phyloP scores from a whole-genome alignment of 1,139 yeast genomes.

The Pichia sp. region DNA sequence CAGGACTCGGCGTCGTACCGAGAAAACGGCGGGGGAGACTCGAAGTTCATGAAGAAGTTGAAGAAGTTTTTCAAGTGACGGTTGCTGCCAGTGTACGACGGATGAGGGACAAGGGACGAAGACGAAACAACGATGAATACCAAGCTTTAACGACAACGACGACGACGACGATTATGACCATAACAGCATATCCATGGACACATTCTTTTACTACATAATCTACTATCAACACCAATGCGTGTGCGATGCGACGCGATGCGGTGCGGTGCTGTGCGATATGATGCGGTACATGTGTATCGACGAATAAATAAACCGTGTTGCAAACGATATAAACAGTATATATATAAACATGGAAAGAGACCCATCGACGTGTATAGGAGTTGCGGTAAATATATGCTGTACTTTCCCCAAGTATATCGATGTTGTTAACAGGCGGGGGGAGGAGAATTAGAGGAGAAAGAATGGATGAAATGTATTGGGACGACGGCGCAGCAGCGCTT shows the following conservation, averaged over 20 bases:
- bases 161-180: not conserved
- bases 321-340: not conserved
- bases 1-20: not conserved
- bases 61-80: conserved; percentile 22
- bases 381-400: not conserved
- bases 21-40: not conserved
- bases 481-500: too few relatives aligned
- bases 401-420: not conserved
- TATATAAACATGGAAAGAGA: not conserved
- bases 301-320: conserved; percentile 4
- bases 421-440: not conserved
- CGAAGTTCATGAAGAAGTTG: conserved; percentile 21
- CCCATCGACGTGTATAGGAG: not conserved
- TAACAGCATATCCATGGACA: not conserved
- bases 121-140: not conserved
- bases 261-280: not conserved
- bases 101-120: not conserved
- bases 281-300: not conserved
- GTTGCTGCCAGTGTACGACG: not conserved
- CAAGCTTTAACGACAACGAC: not conserved
- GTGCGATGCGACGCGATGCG: not conserved
- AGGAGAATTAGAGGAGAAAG: not conserved
- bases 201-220: not conserved
- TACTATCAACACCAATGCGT: not conserved
- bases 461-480: not conserved